Evolutionary conservation across 192 early-diverging fungal genomes (phyloP).

Genomic region (Neocallimastix lanati): DNA sequence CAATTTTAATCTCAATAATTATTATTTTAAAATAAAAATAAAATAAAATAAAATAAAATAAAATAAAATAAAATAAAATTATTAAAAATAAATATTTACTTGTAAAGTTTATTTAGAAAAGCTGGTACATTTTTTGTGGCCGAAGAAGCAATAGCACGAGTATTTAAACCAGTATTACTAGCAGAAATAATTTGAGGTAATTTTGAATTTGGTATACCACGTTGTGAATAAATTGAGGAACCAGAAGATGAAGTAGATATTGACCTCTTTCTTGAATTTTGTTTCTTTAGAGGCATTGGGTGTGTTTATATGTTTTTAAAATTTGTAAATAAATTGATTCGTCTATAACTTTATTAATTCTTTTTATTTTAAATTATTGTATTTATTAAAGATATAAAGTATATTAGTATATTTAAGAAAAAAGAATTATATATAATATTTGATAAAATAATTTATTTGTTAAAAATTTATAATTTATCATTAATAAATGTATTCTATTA

Average conservation of each 20-base stretch:
- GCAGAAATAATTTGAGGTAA: background rate
- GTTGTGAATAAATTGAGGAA: background rate
- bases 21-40: too few species aligned
- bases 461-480: too few species aligned
- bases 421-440: too few species aligned
- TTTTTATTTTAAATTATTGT: too few species aligned
- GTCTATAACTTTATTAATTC: too few species aligned
- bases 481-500: too few species aligned
- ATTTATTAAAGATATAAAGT: too few species aligned
- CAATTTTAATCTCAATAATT: too few species aligned
- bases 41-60: background rate
- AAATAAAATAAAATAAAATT: too few species aligned
- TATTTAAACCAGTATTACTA: background rate
- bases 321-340: too few species aligned
- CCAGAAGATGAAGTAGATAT: background rate
- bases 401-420: too few species aligned
- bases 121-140: slow-evolving; percentile 53
- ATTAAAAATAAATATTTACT: slow-evolving; percentile 25
- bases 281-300: background rate
- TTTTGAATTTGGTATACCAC: background rate
- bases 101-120: slow-evolving; percentile 85
- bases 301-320: background rate
- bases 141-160: background rate
- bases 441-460: too few species aligned
- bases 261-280: background rate